Evolutionary conservation across 148 eudicot species (phyloP).

Genomic region (Persicaria tinctoria): DNA sequence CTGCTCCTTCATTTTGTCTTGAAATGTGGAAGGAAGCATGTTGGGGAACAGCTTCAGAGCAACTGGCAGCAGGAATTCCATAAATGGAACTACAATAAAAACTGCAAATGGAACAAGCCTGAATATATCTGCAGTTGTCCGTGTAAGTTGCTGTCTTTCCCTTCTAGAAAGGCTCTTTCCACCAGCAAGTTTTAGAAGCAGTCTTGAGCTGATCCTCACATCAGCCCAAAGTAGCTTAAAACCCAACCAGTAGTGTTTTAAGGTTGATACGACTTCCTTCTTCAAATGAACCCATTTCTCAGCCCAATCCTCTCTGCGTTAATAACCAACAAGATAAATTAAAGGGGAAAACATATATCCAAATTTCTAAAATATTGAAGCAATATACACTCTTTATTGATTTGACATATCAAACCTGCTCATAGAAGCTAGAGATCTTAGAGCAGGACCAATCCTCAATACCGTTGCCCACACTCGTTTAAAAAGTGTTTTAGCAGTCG

Average conservation of each 20-base stretch:
- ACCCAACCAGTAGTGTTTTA: constrained; percentile 89
- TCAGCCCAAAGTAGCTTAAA: constrained; percentile 75
- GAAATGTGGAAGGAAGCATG: constrained; percentile 93
- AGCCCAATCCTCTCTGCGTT: constrained; percentile 72
- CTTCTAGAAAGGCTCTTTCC: constrained; percentile 90
- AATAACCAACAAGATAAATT: constrained; percentile 10
- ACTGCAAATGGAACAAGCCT: constrained; percentile 92
- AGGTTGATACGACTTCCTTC: constrained; percentile 60
- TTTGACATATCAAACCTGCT: constrained; percentile 41
- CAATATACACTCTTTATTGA: background rate
- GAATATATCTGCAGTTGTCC: constrained; percentile 92
- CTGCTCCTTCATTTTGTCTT: constrained; percentile 98
- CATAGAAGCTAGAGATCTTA: constrained; percentile 69
- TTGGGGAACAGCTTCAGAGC: constrained; percentile 80
- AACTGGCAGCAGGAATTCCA: constrained; percentile 92
- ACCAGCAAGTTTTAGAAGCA: constrained; percentile 71
- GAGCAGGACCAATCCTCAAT: constrained; percentile 74
- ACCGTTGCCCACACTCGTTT: constrained; percentile 46
- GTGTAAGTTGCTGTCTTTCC: constrained; percentile 90
- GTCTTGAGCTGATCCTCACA: constrained; percentile 71
- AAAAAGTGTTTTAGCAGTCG: constrained; percentile 31
- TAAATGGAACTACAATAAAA: constrained; percentile 82
- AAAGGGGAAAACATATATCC: background rate
- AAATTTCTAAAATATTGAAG: background rate
- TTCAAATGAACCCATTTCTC: constrained; percentile 74